Conservation (phyloP, 1,139 yeast genomes). For the Magnusiomyces paraingens region DNA sequence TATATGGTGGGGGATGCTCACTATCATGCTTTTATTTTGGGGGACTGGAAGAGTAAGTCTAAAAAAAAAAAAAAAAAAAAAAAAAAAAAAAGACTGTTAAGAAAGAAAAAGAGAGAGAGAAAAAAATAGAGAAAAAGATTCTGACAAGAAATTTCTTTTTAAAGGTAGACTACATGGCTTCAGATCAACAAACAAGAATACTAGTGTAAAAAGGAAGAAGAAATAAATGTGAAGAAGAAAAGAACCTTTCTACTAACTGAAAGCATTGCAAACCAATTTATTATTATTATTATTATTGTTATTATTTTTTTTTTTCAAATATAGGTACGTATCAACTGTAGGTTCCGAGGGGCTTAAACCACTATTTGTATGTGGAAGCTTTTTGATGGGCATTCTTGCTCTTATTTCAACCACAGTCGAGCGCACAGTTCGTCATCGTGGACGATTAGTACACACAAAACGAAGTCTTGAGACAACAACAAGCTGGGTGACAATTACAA, state of each 20-base stretch:
- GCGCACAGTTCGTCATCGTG: slow-evolving; percentile 12
- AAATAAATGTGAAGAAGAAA: background rate
- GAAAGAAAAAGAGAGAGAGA: slow-evolving; percentile 8
- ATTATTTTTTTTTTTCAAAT: background rate
- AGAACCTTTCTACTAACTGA: background rate
- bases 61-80: slow-evolving; percentile 1
- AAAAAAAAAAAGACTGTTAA: slow-evolving; percentile 6
- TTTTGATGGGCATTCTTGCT: slow-evolving; percentile 12
- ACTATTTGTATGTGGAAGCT: slow-evolving; percentile 13
- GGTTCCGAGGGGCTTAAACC: slow-evolving; percentile 16
- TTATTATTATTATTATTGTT: background rate
- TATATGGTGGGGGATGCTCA: slow-evolving; percentile 17
- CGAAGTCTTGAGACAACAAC: slow-evolving; percentile 8
- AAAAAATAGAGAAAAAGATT: no score
- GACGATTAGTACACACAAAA: slow-evolving; percentile 7
- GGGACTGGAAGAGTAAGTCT: slow-evolving; percentile 5
- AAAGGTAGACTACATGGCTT: slow-evolving; percentile 5
- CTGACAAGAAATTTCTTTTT: no score
- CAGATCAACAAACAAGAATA: background rate
- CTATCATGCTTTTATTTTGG: slow-evolving; percentile 15
- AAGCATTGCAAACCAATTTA: background rate
- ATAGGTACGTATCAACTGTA: slow-evolving; percentile 15
- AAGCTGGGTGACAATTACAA: slow-evolving; percentile 11
- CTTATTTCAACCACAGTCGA: slow-evolving; percentile 9
- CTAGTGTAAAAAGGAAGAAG: background rate